Conservation (phyloP, 352 stramenopile genomes). For the Globisporangium ultimum region DNA sequence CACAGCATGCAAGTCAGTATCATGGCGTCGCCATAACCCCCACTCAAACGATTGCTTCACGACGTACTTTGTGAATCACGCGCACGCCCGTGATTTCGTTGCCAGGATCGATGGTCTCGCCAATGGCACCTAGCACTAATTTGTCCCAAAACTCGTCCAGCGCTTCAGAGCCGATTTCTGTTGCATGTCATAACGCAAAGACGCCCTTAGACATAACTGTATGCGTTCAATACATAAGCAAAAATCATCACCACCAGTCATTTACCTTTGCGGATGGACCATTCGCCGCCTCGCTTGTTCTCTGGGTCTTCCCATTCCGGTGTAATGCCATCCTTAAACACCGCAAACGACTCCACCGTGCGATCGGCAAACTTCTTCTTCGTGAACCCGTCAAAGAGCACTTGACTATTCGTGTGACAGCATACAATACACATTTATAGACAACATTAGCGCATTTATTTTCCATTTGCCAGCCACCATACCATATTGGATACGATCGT, state of each 20-base stretch:
- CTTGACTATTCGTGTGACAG: conserved; percentile 33
- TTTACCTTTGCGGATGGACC: conserved; percentile 77
- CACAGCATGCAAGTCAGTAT: background rate
- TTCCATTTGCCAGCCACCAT: no score
- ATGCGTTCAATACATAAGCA: background rate
- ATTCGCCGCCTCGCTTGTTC: conserved; percentile 88
- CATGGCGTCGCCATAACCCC: background rate
- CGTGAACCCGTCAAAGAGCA: conserved; percentile 79
- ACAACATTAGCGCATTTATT: background rate
- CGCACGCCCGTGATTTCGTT: conserved; percentile 90
- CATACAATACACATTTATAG: conserved; percentile 1
- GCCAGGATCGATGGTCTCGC: conserved; percentile 81
- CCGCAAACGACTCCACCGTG: conserved; percentile 91
- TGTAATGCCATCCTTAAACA: conserved; percentile 89
- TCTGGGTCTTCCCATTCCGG: conserved; percentile 89
- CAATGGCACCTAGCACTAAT: conserved; percentile 87
- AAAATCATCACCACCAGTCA: background rate
- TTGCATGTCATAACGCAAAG: background rate
- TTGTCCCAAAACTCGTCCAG: conserved; percentile 89
- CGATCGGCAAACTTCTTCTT: conserved; percentile 91
- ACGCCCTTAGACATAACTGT: conserved; percentile 4
- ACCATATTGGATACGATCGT: background rate
- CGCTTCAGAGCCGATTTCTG: conserved; percentile 68
- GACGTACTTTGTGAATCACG: conserved; percentile 86
- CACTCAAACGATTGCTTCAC: background rate